A percentile compares a stretch with the other conserved stretches of the same genome.
Evolutionary conservation across 257 asterid genomes (phyloP).

Genomic region (Petrea volubilis): DNA sequence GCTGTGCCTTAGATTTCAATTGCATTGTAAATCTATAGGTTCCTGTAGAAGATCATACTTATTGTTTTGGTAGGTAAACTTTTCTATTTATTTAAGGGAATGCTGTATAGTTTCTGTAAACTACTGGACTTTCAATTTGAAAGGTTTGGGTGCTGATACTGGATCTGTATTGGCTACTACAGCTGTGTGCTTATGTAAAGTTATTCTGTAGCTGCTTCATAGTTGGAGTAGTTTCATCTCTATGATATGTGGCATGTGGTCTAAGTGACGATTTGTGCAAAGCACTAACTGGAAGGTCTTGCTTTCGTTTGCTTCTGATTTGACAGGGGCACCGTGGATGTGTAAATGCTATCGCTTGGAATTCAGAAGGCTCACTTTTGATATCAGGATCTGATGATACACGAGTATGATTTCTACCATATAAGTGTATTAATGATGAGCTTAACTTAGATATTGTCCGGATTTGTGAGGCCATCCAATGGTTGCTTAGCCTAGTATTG

Average conservation of each 20-base stretch:
- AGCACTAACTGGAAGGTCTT: conserved; percentile 18
- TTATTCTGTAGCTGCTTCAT: background rate
- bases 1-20: background rate
- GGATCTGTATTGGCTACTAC: conserved; percentile 4
- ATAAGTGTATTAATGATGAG: background rate
- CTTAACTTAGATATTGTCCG: conserved; percentile 12
- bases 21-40: background rate
- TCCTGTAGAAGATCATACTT: background rate
- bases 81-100: background rate
- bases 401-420: conserved; percentile 51
- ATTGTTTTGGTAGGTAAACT: background rate
- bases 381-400: conserved; percentile 98
- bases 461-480: background rate
- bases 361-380: conserved; percentile 80
- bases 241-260: conserved; percentile 13
- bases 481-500: background rate
- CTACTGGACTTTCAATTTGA: background rate
- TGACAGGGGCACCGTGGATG: conserved; percentile 94
- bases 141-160: conserved; percentile 6
- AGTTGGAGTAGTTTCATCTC: conserved; percentile 22
- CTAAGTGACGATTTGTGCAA: background rate
- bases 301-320: background rate
- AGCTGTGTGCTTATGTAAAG: background rate
- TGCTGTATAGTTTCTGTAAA: background rate
- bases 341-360: conserved; percentile 95